Conservation (phyloP, 768 basidiomycete species). For the Psilocybe subaeruginosa region DNA sequence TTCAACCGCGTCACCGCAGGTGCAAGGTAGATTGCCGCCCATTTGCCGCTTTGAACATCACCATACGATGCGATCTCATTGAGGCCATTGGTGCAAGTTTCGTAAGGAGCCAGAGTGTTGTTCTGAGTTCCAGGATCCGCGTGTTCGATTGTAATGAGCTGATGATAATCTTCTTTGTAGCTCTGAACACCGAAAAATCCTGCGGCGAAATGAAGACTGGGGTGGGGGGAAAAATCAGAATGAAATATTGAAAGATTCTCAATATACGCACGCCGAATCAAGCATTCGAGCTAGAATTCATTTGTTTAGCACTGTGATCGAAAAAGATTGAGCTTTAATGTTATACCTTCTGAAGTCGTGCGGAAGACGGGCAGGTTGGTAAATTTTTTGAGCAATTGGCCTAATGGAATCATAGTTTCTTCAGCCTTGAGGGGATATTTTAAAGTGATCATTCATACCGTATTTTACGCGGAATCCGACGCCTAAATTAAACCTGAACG, state of each 20-base stretch:
- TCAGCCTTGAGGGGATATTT: too few species aligned
- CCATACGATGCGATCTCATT: constrained; percentile 45
- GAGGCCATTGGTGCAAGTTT: constrained; percentile 60
- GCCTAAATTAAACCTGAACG: background rate
- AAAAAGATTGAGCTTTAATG: background rate
- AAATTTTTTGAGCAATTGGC: constrained; percentile 43
- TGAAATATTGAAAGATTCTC: background rate
- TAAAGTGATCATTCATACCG: background rate
- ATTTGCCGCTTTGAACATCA: constrained; percentile 46
- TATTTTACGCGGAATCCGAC: constrained; percentile 3
- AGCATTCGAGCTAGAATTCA: constrained; percentile 41
- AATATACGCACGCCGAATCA: constrained; percentile 43
- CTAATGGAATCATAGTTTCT: constrained; percentile 7
- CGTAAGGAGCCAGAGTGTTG: constrained; percentile 74
- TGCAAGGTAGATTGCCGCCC: constrained; percentile 64
- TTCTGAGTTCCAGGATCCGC: constrained; percentile 47
- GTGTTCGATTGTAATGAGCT: constrained; percentile 61
- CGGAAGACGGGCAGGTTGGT: constrained; percentile 60
- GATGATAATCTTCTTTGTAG: constrained; percentile 54
- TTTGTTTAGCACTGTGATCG: background rate
- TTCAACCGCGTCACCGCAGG: constrained; percentile 58
- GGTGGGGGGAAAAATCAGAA: background rate
- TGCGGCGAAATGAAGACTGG: constrained; percentile 47
- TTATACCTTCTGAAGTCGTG: constrained; percentile 53
- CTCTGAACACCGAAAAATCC: constrained; percentile 57